Conservation (phyloP, 371 early-diverging fungal genomes). For the Basidiobolus heterosporus region DNA sequence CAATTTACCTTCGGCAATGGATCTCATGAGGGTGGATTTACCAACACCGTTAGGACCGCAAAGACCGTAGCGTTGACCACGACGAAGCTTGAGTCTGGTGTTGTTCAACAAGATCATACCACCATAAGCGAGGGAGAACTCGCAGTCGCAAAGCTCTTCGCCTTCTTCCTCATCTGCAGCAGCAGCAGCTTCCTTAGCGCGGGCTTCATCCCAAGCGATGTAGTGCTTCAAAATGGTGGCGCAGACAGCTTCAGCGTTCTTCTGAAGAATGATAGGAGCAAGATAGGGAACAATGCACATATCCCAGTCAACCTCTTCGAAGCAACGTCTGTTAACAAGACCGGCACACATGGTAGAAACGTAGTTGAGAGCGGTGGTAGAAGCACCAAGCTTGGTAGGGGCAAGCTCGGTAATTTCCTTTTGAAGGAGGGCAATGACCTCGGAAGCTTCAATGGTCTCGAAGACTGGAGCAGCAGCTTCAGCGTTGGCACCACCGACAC, state of each 20-base stretch:
- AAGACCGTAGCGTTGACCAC: constrained; percentile 70
- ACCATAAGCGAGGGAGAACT: constrained; percentile 71
- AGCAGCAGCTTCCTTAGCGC: constrained; percentile 23
- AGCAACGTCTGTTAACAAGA: constrained; percentile 29
- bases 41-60: constrained; percentile 82
- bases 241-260: constrained; percentile 14
- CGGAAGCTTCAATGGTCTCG: constrained; percentile 1
- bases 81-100: constrained; percentile 55
- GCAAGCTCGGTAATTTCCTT: constrained; percentile 12
- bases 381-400: constrained; percentile 12
- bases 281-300: constrained; percentile 31
- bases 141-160: constrained; percentile 64
- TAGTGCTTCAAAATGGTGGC: constrained; percentile 18
- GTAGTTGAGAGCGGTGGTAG: constrained; percentile 18
- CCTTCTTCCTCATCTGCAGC: constrained; percentile 50
- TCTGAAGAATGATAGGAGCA: constrained; percentile 26
- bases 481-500: constrained; percentile 32
- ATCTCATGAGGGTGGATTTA: constrained; percentile 77
- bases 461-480: constrained; percentile 8
- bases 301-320: constrained; percentile 27
- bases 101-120: constrained; percentile 66
- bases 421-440: not conserved
- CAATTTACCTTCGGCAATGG: constrained; percentile 60
- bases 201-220: constrained; percentile 23
- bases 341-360: constrained; percentile 27